Evolutionary conservation across 768 basidiomycete genomes (phyloP), one percentile per base, ranked within the genome.

Genomic region (Lactarius hatsudake): DNA sequence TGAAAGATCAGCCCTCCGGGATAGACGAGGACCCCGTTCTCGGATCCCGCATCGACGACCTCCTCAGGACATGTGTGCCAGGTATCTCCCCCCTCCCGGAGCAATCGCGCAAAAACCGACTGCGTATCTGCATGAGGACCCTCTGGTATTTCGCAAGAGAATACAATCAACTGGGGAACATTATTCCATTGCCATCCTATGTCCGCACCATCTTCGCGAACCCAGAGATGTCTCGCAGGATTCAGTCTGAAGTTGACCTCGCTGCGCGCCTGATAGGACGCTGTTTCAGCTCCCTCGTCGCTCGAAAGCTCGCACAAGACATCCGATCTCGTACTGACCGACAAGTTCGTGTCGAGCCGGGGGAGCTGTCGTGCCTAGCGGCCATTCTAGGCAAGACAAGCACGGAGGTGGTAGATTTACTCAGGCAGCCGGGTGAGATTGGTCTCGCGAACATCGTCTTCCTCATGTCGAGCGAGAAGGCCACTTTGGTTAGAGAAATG

Each of bases 111-210:
- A 53, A 6, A 26, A 53, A 26, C 51, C 13, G 51, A 15, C 26
- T 53, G 13, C 51, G 51, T 5, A 12, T 53, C 26, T 64, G 63
- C 57, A 9, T 64, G 42, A 58, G 36, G 45, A 40, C 43, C 12
- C 45, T 64, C 20, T 64, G 63, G 63, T 64, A 59, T 57, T 64
- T 43, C 12, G 45, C 51, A 26, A 26, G 5, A 53, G 51, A 53
- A 53, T 53, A 53, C 51, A 53, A 26, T 6, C 9, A 5, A 4
- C 10, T 10, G 17, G 17, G 5, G 40, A 7, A 42, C 40, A 18
- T 5, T 0, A 42, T 15, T 6, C n/a, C 34, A 12, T 30, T 59
- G 6, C 36, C 34, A n/a, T 6, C 26, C 18, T 40, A 51, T 17
- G 18, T 40, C 63, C 45, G 15, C 3, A 42, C 12, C 23, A 9